Base-by-base conservation (phyloP, 768 basidiomycete species). In the Leccinum arenicola region DNA sequence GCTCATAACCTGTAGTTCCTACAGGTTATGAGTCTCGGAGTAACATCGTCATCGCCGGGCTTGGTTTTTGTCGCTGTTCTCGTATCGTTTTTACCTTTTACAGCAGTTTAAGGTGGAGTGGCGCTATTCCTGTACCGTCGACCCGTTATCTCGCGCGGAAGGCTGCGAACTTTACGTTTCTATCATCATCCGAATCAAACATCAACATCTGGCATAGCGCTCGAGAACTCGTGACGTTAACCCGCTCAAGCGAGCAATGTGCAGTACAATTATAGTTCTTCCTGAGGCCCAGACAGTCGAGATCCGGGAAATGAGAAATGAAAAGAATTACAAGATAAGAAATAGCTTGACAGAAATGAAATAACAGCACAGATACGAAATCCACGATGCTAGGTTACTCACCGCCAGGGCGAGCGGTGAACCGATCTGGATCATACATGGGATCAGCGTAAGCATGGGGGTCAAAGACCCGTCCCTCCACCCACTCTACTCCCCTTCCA, bases 1-100 rank as follows among this genome's bases (percentile, higher is more conserved):
- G 64, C 68, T 70, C 68, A 68, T 70, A 66, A 68, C 66, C 68
- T 67, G 0, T 51, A 25, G 23, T 23, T 0, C 0, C 49, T 23
- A 17, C 7, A 36, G 51, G 33, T 54, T 55, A 68, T 68, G 64
- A 56, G 50, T 59, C 50, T 27, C 54, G 64, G 58, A 66, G 63
- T 58, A 57, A 43, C 48, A 1, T 53, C 52, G 60, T 66, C 62
- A 61, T 64, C 53, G 29, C 51, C 43, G 4, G 23, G 8, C 48
- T 14, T 27, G 14, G 14, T 57, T 47, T 59, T 61, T 60, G 57
- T 52, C 54, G 8, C 29, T 40, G 15, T 54, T 38, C 2, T 56
- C 52, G 33, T 57, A 54, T 62, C 50, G 36, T 38, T 50, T 47
- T 29, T 45, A 45, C 43, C 43, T 45, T 45, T 45, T 21, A 45